Evolutionary conservation across 2,329 filamentous ascomycete species (phyloP), one percentile per base, ranked within the genome.

Genomic region (Harringtonia aguacate): DNA sequence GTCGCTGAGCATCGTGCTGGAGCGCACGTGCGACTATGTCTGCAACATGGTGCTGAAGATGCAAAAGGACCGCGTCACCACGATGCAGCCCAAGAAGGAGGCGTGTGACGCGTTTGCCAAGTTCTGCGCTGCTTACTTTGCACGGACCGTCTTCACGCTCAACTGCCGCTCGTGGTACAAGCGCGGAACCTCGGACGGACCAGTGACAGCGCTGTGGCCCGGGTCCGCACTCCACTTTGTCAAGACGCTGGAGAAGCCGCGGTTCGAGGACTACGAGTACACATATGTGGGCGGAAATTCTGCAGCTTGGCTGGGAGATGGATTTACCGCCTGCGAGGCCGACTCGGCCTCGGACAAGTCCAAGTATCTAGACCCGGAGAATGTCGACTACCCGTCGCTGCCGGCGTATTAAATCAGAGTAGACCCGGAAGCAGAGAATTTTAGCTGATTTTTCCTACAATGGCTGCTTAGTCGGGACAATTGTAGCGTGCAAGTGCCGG

Each of bases 31-130:
- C 24, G 49, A 52, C 46, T 62, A 66, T 48, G 50, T 57, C 3
- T 50, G 63, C 43, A 58, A 63, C 51, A 60, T 65, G 55, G 61
- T 62, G 56, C 54, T 53, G 47, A 64, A 64, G 55, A 62, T 63
- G 52, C 70, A 75, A 55, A 70, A 65, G 2, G 59, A 70, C 54
- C 63, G 68, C 53, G 67, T 73, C 46, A 55, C 57, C 4, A 59
- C 63, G 5, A 65, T 71, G 34, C 54, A 62, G 9, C 64, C 72
- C 12, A 70, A 70, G 51, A 53, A 58, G 1, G 62, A 63, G 17
- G 68, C 66, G 2, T 66, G 75, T 8, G 55, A 58, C 12, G 74
- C 76, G 48, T 77, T 77, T 55, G 63, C 69, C 45, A 58, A 58
- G 4, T 62, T 65, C 56, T 65, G 65, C 35, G 64, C 70, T 45